Evolutionary conservation across 257 asterid species (phyloP).

Genomic region (Lycium barbarum): DNA sequence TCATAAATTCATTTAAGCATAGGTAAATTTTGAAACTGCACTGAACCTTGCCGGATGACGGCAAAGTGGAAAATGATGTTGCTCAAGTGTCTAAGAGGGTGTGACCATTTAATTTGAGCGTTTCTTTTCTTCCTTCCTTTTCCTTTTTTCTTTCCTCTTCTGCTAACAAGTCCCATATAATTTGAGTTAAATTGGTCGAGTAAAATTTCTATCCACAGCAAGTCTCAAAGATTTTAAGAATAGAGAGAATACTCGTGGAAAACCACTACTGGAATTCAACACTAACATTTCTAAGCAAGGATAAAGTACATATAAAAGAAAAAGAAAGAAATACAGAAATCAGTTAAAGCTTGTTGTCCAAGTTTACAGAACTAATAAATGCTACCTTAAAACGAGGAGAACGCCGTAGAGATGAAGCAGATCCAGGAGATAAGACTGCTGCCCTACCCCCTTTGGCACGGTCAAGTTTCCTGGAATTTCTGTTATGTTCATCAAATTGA

Average conservation of each 20-base stretch:
- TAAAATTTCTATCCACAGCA: neutral
- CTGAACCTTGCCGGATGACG: neutral
- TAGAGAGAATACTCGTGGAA: neutral
- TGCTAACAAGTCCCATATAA: constrained; percentile 3
- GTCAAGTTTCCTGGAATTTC: constrained; percentile 50
- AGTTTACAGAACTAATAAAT: neutral
- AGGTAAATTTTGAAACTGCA: neutral
- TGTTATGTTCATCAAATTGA: constrained; percentile 47
- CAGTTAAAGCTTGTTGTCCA: constrained; percentile 11
- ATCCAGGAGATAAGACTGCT: constrained; percentile 57
- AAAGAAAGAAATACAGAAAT: neutral
- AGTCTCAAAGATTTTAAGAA: constrained; percentile 20
- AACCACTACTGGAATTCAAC: neutral
- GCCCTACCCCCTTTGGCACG: constrained; percentile 44
- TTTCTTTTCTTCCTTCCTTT: neutral
- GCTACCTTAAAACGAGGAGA: constrained; percentile 77
- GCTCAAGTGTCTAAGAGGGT: constrained; percentile 18
- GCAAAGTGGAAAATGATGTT: neutral
- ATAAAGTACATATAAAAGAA: neutral
- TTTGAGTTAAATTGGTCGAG: neutral
- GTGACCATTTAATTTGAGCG: neutral
- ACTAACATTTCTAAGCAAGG: neutral
- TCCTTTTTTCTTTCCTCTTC: constrained; percentile 2
- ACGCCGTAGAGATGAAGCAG: constrained; percentile 68
- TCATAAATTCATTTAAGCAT: constrained; percentile 15